These are phyloP conservation scores for Diaporthe amygdali DNA, from an alignment of 2,329 filamentous ascomycete genomes.

Conservation along the genomic window DNA sequence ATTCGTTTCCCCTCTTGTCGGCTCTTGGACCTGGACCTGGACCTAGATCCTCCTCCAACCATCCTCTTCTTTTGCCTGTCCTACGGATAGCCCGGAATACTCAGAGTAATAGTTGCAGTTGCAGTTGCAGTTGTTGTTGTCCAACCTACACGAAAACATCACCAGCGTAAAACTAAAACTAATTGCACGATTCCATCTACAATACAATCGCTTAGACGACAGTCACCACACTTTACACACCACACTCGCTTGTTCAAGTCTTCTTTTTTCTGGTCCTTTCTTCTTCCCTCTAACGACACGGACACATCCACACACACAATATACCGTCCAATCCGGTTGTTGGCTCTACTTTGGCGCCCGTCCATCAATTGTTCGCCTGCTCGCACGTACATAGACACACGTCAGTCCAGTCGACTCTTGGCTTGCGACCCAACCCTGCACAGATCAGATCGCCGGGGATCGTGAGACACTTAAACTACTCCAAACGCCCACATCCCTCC, in stretches of 20 bases:
- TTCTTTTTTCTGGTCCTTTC: background rate
- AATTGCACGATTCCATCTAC: background rate
- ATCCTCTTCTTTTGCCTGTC: background rate
- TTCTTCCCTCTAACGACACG: background rate
- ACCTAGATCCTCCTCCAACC: background rate
- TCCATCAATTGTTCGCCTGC: background rate
- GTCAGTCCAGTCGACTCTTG: background rate
- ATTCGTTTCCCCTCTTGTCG: constrained; percentile 6
- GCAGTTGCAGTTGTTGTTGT: background rate
- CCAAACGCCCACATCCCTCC: constrained; percentile 25
- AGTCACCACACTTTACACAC: background rate
- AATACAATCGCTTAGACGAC: background rate
- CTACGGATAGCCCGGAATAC: background rate
- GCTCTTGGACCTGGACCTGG: background rate
- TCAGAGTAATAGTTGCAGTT: constrained; percentile 3
- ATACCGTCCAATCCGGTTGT: background rate
- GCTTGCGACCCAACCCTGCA: constrained; percentile 10
- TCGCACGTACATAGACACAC: background rate
- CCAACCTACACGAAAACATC: background rate
- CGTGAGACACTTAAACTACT: constrained; percentile 35
- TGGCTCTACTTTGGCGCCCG: constrained; percentile 3
- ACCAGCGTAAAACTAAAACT: constrained; percentile 11
- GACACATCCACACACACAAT: background rate
- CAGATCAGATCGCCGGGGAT: constrained; percentile 28
- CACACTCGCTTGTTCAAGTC: background rate